Evolutionary conservation across 345 rosid genomes (phyloP), one percentile per base, ranked within the genome.

Genomic region (Camelina laxa): DNA sequence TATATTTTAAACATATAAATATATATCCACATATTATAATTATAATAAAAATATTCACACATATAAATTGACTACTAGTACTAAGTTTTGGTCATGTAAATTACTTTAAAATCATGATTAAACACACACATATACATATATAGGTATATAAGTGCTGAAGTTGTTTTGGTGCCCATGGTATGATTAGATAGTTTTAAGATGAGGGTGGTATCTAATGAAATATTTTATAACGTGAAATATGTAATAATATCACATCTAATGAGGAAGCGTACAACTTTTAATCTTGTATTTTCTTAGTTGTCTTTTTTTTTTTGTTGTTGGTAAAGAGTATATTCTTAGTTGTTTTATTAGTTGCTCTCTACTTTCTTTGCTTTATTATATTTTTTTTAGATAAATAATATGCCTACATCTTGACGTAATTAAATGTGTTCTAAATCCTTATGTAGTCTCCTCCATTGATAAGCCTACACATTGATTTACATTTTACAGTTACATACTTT

Each of bases 151-250:
- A 1, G 7, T 57, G 8, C 17, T 11, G 2, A 56, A 59, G 30
- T 49, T 22, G 41, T 38, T 36, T 60, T 12, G 50, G 51, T 50
- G 51, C 75, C 68, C 75, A 71, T 53, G 27, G 68, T 21, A 59
- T 60, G 48, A 53, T 67, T 24, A 36, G 0, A 22, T 7, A 38
- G 50, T 50, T 72, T 60, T 49, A 22, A 14, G 60, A 39, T 51
- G 48, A 16, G 21, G 61, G 30, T 19, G 54, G 62, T 62, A 62
- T 39, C 61, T 16, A n/a, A 48, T 70, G 10, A 33, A 21, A 19
- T 58, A 70, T 5, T 30, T 21, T 22, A 71, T 8, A 49, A 51
- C 41, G 35, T 27, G 54, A 35, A 62, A 11, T 42, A 61, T 60
- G 51, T 38, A 20, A 20, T 14, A 33, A 36, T 31, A 72, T 7